Evolutionary conservation across 2,329 filamentous ascomycete species (phyloP), one percentile per base, ranked within the genome.

Genomic region (Phoma sp.): DNA sequence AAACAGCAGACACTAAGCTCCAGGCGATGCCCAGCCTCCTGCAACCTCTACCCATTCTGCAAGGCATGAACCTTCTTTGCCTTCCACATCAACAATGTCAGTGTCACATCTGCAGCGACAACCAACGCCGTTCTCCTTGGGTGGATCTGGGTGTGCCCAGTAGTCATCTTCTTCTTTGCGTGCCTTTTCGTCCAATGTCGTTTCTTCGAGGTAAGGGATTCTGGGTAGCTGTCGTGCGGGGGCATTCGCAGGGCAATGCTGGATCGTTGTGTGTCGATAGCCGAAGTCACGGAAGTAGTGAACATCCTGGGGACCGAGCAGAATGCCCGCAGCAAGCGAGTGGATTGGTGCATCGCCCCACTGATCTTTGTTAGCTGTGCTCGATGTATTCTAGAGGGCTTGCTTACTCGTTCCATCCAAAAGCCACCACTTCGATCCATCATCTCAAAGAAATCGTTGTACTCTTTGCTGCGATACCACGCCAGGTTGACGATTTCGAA

Each of bases 281-380:
- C 95, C 95, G 77, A 98, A 93, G 75, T 99, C 95, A 66, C 95
- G 91, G 87, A 99, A 99, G 79, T 99, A 99, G 78, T 99, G 95
- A 57, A 99, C 91, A 70, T 99, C 92, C 49, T 82, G 81, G 41
- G 90, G 87, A 2, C 86, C 83, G 29, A 99, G 83, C 13, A 99
- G 86, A 30, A 89, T 90, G 64, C 95, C 95, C 24, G 95, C 93
- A 25, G 95, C 95, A 46, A 99, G 89, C 33, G 95, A 99, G 79
- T 99, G 95, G 66, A 99, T 97, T 11, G 95, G 95, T 53, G 95
- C 95, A 78, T 99, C 95, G 78, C 95, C 95, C 95, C 95, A 99
- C 91, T 97, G 68, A 32, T 53, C 47, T 36, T 40, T 61, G 65
- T 81, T 67, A 82, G 77, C 69, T 57, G 51, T 55, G 47, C 55